These are phyloP conservation scores for Closterium sp. DNA, from an alignment of 139 green algal genomes.

Conservation along the genomic window DNA sequence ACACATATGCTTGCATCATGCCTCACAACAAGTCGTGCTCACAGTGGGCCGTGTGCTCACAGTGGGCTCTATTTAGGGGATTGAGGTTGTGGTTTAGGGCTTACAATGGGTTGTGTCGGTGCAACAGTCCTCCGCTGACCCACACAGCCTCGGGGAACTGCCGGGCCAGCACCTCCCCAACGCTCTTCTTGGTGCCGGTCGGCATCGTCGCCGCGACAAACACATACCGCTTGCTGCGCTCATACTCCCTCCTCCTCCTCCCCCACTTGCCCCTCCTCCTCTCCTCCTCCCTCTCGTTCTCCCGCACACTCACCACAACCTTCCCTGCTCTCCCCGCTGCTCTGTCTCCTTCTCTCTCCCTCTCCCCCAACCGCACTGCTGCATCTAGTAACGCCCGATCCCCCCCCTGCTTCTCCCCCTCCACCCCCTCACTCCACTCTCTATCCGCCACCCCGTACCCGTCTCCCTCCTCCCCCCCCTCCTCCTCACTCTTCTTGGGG, in stretches of 20 bases:
- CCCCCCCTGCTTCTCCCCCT: neutral
- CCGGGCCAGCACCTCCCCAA: constrained; percentile 25
- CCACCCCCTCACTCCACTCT: constrained; percentile 7
- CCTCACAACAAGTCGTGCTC: too few relatives aligned
- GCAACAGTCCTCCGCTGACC: constrained; percentile 29
- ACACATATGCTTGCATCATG: too few relatives aligned
- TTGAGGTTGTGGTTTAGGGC: too few relatives aligned
- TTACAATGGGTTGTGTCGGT: constrained; percentile 37
- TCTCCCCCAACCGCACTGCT: neutral
- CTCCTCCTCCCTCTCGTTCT: neutral
- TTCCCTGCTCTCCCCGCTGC: neutral
- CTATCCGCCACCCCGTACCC: constrained; percentile 45
- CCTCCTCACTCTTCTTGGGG: neutral
- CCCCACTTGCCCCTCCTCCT: neutral
- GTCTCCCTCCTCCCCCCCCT: constrained; percentile 26
- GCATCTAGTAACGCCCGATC: neutral
- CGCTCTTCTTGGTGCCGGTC: constrained; percentile 56
- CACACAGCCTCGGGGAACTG: constrained; percentile 41
- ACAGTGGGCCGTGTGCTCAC: too few relatives aligned
- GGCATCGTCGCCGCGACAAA: constrained; percentile 93
- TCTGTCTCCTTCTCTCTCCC: neutral
- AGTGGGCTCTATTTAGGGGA: too few relatives aligned
- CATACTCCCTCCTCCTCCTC: neutral
- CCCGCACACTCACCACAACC: neutral
- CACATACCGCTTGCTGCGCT: constrained; percentile 77